Evolutionary conservation across 2,329 filamentous ascomycete species (phyloP).

Genomic region (Geosmithia flava): DNA sequence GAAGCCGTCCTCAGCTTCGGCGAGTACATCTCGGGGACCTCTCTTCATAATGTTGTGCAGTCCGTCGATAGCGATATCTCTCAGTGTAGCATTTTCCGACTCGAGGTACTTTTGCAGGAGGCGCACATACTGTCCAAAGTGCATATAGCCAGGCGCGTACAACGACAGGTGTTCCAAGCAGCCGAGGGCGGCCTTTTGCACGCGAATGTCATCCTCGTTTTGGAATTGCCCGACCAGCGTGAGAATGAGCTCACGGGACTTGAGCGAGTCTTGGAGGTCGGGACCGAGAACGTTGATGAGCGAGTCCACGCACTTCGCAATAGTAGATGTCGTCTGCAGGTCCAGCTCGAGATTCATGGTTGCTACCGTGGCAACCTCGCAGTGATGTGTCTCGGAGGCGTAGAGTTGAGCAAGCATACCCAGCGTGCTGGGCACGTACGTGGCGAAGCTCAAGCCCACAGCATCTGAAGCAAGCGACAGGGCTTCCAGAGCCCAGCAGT

Average conservation of each 20-base stretch:
- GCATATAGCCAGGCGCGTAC: slow-evolving; percentile 80
- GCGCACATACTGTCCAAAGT: slow-evolving; percentile 74
- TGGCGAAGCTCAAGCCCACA: slow-evolving; percentile 82
- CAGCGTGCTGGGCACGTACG: slow-evolving; percentile 78
- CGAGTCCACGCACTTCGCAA: slow-evolving; percentile 85
- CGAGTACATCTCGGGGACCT: slow-evolving; percentile 71
- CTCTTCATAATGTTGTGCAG: slow-evolving; percentile 93
- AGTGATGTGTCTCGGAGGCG: slow-evolving; percentile 80
- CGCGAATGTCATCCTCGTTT: slow-evolving; percentile 55
- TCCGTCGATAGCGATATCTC: slow-evolving; percentile 74
- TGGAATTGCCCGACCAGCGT: slow-evolving; percentile 77
- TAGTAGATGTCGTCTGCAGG: slow-evolving; percentile 66
- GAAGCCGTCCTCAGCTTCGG: slow-evolving; percentile 62
- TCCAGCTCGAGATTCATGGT: slow-evolving; percentile 88
- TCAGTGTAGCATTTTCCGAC: slow-evolving; percentile 55
- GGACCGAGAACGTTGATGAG: slow-evolving; percentile 92
- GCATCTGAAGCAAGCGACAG: slow-evolving; percentile 80
- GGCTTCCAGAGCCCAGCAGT: slow-evolving; percentile 92
- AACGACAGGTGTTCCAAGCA: slow-evolving; percentile 87
- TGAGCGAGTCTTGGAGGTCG: slow-evolving; percentile 83
- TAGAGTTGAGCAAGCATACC: slow-evolving; percentile 93
- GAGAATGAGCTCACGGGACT: slow-evolving; percentile 84
- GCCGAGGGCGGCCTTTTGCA: slow-evolving; percentile 65
- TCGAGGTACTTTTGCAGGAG: slow-evolving; percentile 67
- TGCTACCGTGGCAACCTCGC: slow-evolving; percentile 65